Base-by-base conservation (phyloP, 495 filamentous ascomycete genomes). In the Parachaetomium inaequale region DNA sequence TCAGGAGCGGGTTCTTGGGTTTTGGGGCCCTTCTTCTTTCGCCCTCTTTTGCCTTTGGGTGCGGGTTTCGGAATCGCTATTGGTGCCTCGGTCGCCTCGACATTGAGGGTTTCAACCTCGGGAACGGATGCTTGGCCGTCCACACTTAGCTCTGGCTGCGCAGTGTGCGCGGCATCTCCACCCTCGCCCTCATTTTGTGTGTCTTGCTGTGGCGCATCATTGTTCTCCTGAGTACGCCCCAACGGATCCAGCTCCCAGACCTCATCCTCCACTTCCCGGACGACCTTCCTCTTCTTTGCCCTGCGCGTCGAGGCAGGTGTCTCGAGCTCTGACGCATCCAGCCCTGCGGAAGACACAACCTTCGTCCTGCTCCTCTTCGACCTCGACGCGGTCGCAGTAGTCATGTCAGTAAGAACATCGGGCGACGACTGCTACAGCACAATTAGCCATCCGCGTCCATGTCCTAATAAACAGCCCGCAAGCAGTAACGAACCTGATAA, bases 371-470 rank as follows among this genome's bases (percentile, higher is more conserved):
- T 46, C 26, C 59, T 58, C 23, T 31, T 57, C 6, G 46, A 19
- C 28, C 40, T 66, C 8, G 56, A 4, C 15, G 40, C 19, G 17
- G 21, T 52, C 11, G 36, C 19, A 7, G 32, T 25, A 2, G 65
- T 26, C 34, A 63, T 59, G n/a, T 63, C 67, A 6, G 57, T 58
- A 28, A 69, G 45, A 8, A 66, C 54, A 52, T 69, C 66, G 10
- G 66, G 66, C 1, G 66, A 69, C 0, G 66, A 69, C 23, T 63
- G 58, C 53, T 54, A 7, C 4, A 11, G 17, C 4, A 56, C 42
- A n/a, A 12, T 43, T 12, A 50, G 34, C n/a, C n/a, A 14, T 29
- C 12, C 36, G 14, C 34, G n/a, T 38, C 15, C 11, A 12, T 31
- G 15, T 34, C 29, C n/a, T n/a, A n/a, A n/a, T 15, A 31, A 10